phyloP scores from a whole-genome alignment of 345 rosid species.

The Melaleuca alternifolia region DNA sequence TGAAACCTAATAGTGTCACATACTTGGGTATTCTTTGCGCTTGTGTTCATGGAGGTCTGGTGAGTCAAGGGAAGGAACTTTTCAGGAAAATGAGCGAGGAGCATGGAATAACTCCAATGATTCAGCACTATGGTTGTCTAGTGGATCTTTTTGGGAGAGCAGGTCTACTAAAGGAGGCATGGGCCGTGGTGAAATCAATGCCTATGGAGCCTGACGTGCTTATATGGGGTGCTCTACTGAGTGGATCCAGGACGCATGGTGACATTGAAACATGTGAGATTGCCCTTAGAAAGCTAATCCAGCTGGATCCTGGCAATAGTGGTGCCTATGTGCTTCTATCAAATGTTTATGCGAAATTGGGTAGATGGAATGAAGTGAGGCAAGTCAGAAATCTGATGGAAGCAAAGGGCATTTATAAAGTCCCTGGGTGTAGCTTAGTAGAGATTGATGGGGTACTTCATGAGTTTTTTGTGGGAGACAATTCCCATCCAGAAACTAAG shows the following conservation, averaged over 20 bases:
- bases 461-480: conserved; percentile 41
- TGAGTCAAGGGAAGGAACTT: conserved; percentile 22
- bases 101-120: conserved; percentile 20
- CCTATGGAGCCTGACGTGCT: conserved; percentile 37
- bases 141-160: conserved; percentile 47
- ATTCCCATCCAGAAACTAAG: conserved; percentile 22
- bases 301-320: conserved; percentile 28
- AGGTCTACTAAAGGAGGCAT: conserved; percentile 29
- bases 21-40: conserved; percentile 17
- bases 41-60: conserved; percentile 37
- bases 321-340: conserved; percentile 35
- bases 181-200: conserved; percentile 25
- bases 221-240: conserved; percentile 42
- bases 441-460: conserved; percentile 32
- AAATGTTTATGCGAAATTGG: conserved; percentile 29
- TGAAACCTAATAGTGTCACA: conserved; percentile 10
- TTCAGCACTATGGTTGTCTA: conserved; percentile 40
- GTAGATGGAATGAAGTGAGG: conserved; percentile 34
- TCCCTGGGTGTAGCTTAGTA: conserved; percentile 40
- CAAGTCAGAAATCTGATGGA: conserved; percentile 27
- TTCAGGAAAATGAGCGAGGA: conserved; percentile 26
- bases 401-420: conserved; percentile 27
- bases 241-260: conserved; percentile 34
- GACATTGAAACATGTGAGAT: conserved; percentile 27
- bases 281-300: conserved; percentile 19